Base-by-base conservation (phyloP, 495 filamentous ascomycete species). In the Aspergillus cristatus region DNA sequence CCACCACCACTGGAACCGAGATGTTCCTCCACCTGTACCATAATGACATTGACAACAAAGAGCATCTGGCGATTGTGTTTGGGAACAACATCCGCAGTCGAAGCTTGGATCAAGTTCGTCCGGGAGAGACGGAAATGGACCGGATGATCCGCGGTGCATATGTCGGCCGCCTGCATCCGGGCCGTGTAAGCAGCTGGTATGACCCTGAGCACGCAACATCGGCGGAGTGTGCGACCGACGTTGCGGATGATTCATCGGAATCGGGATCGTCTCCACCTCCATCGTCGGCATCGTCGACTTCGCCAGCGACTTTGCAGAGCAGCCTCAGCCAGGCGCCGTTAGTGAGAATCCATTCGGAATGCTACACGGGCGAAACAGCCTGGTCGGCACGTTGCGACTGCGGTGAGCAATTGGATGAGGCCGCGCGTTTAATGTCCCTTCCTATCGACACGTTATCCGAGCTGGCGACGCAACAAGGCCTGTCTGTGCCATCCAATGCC, bases 351-450 rank as follows among this genome's bases (percentile, higher is more conserved):
- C 91, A 99, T 58, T 91, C 84, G 6, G 91, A 99, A 57, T 99
- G 91, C 67, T 99, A 99, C 58, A 99, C 91, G 0, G 91, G 91
- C 11, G 91, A 99, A 66, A 97, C 90, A 0, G 90, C 90, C 0
- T 97, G 91, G 91, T 94, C 86, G 1, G 90, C 93, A 16, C 78
- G 91, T 4, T 99, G 91, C 58, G 91, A 99, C 60, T 99, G 91
- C 56, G 91, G 91, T 18, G 93, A 97, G 60, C 91, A 99, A 57
- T 68, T 99, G 2, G 91, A 99, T 53, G 91, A 99, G 63, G 91
- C 93, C 2, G 91, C 90, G 2, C 71, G 91, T 12, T 62, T 97
- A 6, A 97, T 99, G 91, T 85, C 86, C 5, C 62, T 94, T n/a
- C 74, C 75, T 3, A 57, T 63, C n/a, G 47, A 62, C 11, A 55